phyloP scores from a whole-genome alignment of 2,329 filamentous ascomycete genomes.

The Cordyceps fumosorosea region DNA sequence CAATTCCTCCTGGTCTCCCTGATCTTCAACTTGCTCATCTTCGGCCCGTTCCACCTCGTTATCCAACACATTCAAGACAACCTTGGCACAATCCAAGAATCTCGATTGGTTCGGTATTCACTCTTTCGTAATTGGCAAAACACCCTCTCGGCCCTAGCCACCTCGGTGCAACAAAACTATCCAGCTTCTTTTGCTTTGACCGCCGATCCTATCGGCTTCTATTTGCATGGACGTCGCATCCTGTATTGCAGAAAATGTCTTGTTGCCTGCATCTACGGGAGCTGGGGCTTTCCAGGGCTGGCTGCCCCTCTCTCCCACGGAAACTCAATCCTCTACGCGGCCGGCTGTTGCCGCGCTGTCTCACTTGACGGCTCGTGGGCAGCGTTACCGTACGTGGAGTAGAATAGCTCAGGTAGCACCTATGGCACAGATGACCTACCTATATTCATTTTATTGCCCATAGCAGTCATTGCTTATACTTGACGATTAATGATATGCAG shows the following conservation, averaged over 20 bases:
- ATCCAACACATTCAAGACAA: too few species aligned
- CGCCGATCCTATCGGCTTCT: slow-evolving; percentile 2
- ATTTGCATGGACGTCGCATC: background rate
- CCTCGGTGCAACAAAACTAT: background rate
- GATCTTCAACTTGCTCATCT: background rate
- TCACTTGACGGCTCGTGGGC: background rate
- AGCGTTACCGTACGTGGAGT: background rate
- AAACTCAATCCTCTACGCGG: background rate
- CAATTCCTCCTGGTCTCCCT: background rate
- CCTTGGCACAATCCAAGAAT: too few species aligned
- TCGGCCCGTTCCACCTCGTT: background rate
- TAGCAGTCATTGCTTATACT: background rate
- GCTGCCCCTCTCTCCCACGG: background rate
- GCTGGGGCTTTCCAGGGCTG: background rate
- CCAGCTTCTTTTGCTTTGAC: background rate
- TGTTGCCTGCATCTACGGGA: background rate
- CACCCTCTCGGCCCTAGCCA: background rate
- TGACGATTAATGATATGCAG: background rate
- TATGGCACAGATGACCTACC: background rate
- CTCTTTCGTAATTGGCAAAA: background rate
- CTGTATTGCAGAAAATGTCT: background rate
- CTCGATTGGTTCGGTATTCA: background rate
- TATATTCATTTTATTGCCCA: background rate
- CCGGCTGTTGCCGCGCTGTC: slow-evolving; percentile 1
- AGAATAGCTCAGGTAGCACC: background rate